Evolutionary conservation across 2,329 filamentous ascomycete genomes (phyloP), one percentile per base, ranked within the genome.

Genomic region (Xylariaceae sp.): DNA sequence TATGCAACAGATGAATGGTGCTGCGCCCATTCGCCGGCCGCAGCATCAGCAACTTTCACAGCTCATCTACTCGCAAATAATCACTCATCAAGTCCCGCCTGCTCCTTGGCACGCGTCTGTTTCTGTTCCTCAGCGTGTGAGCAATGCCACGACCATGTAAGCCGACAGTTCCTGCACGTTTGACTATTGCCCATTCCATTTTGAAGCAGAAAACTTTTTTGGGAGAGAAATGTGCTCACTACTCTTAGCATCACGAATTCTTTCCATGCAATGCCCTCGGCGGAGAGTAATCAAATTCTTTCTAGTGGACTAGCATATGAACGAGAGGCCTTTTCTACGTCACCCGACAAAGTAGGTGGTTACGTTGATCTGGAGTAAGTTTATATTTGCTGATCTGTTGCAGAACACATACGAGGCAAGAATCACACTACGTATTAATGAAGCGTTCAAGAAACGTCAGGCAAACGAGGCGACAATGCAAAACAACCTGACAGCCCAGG

Each of bases 1-100:
- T 66, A 80, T 84, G 74, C 78, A 79, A 72, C 81, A 82, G 68
- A 83, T 84, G 80, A 76, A 74, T 70, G 74, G 73, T 62, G 75
- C 73, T 64, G 76, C 74, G 72, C 74, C 79, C 71, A 74, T 75
- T 66, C 74, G 70, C 64, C 73, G 73, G 61, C 75, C 76, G 58
- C 71, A 71, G 51, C 69, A 71, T 47, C 71, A 77, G 62, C 76
- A 78, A 62, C 70, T 74, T 66, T 72, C 74, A 53, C 70, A 75
- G 47, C 65, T 74, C 13, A 72, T 81, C 6, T 79, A 76, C 56
- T 65, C 60, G n/a, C 62, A 70, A 35, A 64, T 74, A 49, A 66
- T 73, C 60, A 58, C 60, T 7, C 68, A 68, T 3, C 56, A 56
- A 8, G 55, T 64, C 9, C 66, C 66, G 10, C 57, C 58, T 7